These are phyloP conservation scores for Leishmania tropica DNA, from an alignment of 208 protist genomes.

Conservation along the genomic window DNA sequence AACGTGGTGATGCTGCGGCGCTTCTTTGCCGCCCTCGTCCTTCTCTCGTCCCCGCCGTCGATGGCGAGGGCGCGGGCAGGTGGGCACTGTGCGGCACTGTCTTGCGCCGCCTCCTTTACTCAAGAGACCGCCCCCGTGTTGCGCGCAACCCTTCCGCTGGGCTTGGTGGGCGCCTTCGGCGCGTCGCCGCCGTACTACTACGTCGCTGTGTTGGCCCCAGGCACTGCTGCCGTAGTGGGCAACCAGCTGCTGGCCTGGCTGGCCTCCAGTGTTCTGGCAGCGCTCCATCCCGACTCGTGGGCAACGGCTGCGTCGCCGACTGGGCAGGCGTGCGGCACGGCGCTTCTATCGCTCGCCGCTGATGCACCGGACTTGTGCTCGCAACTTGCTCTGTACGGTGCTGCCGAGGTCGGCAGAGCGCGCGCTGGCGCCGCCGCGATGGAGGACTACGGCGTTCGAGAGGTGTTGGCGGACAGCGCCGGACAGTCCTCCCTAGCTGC, in stretches of 20 bases:
- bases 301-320: not conserved
- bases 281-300: constrained; percentile 1
- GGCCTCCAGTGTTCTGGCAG: constrained; percentile 2
- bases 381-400: not conserved
- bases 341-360: not conserved
- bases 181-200: constrained; percentile 1
- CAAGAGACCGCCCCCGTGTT: not conserved
- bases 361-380: not conserved
- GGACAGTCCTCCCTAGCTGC: not conserved
- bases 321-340: not conserved
- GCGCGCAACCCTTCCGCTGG: not conserved
- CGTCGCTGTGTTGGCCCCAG: constrained; percentile 1
- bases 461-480: constrained; percentile 17
- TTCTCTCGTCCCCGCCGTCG: constrained; percentile 1
- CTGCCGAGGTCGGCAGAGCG: not conserved
- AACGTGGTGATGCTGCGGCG: constrained; percentile 12
- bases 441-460: constrained; percentile 19
- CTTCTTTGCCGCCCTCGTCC: constrained; percentile 13
- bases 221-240: not conserved
- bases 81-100: not conserved
- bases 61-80: not conserved
- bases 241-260: not conserved
- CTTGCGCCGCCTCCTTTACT: constrained; percentile 8
- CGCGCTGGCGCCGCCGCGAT: constrained; percentile 5
- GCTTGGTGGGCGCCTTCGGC: constrained; percentile 1